phyloP scores from a whole-genome alignment of 495 filamentous ascomycete species.

The Pyronema domesticum region DNA sequence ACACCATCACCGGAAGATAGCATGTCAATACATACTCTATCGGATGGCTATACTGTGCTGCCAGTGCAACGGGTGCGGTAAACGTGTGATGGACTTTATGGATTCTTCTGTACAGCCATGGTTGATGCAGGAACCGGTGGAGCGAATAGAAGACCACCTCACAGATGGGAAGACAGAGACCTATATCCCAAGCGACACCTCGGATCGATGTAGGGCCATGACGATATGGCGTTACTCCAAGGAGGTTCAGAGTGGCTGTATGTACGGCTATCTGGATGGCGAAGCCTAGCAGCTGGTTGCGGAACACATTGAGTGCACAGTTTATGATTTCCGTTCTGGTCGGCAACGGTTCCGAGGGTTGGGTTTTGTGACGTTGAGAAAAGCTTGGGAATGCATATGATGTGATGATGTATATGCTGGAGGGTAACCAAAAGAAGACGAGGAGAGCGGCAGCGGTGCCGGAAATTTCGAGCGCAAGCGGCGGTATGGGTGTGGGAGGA shows the following conservation, averaged over 20 bases:
- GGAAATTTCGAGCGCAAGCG: conserved; percentile 29
- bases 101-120: conserved; percentile 31
- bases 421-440: conserved; percentile 36
- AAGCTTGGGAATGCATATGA: conserved; percentile 31
- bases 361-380: conserved; percentile 38
- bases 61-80: conserved; percentile 39
- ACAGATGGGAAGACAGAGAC: conserved; percentile 31
- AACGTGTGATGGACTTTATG: conserved; percentile 43
- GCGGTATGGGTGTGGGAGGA: conserved; percentile 27
- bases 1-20: conserved; percentile 35
- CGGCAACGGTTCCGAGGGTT: conserved; percentile 35
- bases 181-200: conserved; percentile 29
- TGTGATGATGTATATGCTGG: conserved; percentile 28
- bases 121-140: conserved; percentile 38
- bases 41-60: conserved; percentile 42
- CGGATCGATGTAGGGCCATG: conserved; percentile 23
- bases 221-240: conserved; percentile 22
- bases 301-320: conserved; percentile 30
- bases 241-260: conserved; percentile 5
- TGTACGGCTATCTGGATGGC: conserved; percentile 24
- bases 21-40: conserved; percentile 40
- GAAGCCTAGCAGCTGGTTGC: conserved; percentile 32
- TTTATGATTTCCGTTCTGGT: conserved; percentile 29
- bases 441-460: conserved; percentile 32
- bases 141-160: conserved; percentile 40